These are phyloP conservation scores for Tillandsia leiboldiana DNA, from an alignment of 176 grass and related monocot genomes.

Conservation along the genomic window DNA sequence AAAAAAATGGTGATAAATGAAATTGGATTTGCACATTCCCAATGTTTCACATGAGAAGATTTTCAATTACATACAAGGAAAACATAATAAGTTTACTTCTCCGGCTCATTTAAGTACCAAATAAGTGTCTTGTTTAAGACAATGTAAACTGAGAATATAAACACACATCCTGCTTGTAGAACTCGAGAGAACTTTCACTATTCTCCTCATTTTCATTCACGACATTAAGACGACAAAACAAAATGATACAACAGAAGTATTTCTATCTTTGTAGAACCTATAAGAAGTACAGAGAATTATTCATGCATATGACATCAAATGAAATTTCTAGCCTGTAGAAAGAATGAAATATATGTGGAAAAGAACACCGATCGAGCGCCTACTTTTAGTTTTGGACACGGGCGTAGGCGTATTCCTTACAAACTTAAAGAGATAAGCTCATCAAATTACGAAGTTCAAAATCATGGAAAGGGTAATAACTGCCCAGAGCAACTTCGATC, in stretches of 20 bases:
- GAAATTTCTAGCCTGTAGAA: slow-evolving; percentile 16
- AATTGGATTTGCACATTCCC: background rate
- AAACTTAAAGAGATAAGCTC: slow-evolving; percentile 26
- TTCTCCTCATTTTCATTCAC: background rate
- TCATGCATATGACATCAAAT: slow-evolving; percentile 15
- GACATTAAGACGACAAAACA: background rate
- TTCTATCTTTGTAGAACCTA: slow-evolving; percentile 21
- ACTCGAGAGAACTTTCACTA: background rate
- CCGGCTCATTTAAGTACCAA: background rate
- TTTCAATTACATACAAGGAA: background rate
- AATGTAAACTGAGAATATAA: background rate
- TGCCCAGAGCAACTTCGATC: slow-evolving; percentile 2
- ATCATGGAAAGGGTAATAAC: slow-evolving; percentile 15
- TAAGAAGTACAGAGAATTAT: slow-evolving; percentile 38
- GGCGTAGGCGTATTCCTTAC: slow-evolving; percentile 16
- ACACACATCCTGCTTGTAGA: background rate
- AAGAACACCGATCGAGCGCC: slow-evolving; percentile 10
- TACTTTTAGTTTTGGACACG: slow-evolving; percentile 7
- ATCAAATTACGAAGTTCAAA: slow-evolving; percentile 25
- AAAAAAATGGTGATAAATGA: background rate
- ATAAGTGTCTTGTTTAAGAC: background rate
- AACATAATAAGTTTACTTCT: background rate
- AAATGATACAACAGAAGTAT: background rate
- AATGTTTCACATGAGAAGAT: background rate
- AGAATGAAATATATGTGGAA: slow-evolving; percentile 20